Evolutionary conservation across 1,139 yeast genomes (phyloP).

Genomic region (Blastobotrys ciferrii): DNA sequence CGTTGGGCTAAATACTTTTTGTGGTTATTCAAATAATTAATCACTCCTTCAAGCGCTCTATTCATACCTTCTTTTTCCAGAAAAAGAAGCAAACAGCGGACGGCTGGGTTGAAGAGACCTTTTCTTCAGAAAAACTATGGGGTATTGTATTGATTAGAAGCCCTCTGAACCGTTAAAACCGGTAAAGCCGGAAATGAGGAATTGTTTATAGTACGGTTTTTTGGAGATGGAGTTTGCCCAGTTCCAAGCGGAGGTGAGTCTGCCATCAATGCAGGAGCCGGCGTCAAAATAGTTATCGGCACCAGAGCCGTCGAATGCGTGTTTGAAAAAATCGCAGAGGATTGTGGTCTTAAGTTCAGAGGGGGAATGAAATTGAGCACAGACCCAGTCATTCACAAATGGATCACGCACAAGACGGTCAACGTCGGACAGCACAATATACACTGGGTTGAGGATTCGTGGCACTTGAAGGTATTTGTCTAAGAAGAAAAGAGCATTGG

Average conservation of each 20-base stretch:
- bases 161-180: conserved; percentile 76
- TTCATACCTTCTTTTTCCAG: neutral
- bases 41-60: too few relatives aligned
- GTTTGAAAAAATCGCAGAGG: conserved; percentile 65
- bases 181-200: conserved; percentile 64
- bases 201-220: conserved; percentile 60
- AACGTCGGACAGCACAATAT: conserved; percentile 51
- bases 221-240: conserved; percentile 68
- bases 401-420: conserved; percentile 51
- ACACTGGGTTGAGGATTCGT: conserved; percentile 65
- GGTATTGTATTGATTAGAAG: too few relatives aligned
- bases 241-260: conserved; percentile 76
- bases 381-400: conserved; percentile 48
- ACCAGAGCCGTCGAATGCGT: conserved; percentile 75
- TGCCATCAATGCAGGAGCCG: conserved; percentile 77
- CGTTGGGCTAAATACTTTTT: conserved; percentile 32
- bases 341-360: conserved; percentile 52
- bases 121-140: too few relatives aligned
- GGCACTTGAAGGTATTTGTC: conserved; percentile 79
- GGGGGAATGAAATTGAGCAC: conserved; percentile 53
- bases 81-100: too few relatives aligned
- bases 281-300: conserved; percentile 77
- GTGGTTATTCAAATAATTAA: conserved; percentile 25
- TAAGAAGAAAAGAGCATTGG: conserved; percentile 69
- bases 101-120: too few relatives aligned